Evolutionary conservation across 164 flowering plant genomes (phyloP), one percentile per base, ranked within the genome.

Genomic region (Magnolia sinica): DNA sequence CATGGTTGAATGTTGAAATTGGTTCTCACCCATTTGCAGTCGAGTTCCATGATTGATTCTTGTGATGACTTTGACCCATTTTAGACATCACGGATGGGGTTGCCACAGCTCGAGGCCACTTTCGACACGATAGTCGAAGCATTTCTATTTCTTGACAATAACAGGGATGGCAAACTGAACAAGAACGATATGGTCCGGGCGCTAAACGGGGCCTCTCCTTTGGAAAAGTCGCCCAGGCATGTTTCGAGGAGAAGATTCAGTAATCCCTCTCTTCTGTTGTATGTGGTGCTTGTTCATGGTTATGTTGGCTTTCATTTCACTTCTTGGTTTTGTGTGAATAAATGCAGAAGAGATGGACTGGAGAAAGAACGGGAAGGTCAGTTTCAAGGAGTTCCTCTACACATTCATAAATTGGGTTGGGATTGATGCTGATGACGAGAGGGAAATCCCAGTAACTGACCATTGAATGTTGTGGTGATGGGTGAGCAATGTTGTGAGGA

Each of bases 291-390:
- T 10, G 49, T 49, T 45, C 11, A 24, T 19, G 49, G 37, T 31
- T 45, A 8, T 75, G 29, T 73, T 7, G 50, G 27, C n/a, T 64
- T 70, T 20, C 7, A 45, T 24, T 8, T 49, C 7, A 18, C 37
- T 66, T 55, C 23, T 71, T 20, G 24, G 45, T 37, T 37, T 55
- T 8, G 45, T 37, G 45, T 37, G 45, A 5, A 16, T 29, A 29
- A 51, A 29, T 86, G 85, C 92, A 91, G 98, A 84, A 78, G 98
- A 93, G 82, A 87, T 93, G 92, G 94, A 93, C 82, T 87, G 89
- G 91, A 80, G 81, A 80, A 89, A 78, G 74, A 86, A 84, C 75
- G 94, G 96, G 45, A 83, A 82, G 74, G 89, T 89, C 55, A 86
- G 83, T 76, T 91, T 93, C 85, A 91, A 89, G 82, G 96, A 93